Evolutionary conservation across 83 land plant genomes (phyloP).

Genomic region (Picea engelmannii): DNA sequence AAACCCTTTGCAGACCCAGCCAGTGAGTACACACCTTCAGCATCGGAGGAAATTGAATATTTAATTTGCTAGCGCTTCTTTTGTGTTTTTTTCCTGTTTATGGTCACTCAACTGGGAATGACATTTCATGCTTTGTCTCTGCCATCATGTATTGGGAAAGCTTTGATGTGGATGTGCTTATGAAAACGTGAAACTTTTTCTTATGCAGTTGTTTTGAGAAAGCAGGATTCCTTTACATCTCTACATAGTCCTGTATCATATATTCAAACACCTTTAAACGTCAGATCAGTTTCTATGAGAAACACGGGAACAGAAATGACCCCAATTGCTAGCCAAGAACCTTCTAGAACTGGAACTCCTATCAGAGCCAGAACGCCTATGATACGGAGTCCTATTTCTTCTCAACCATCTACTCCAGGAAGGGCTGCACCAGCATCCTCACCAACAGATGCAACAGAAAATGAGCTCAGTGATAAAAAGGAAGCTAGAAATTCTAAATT

Average conservation of each 20-base stretch:
- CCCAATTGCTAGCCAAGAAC: constrained; percentile 84
- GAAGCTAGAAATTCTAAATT: constrained; percentile 28
- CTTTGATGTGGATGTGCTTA: not conserved
- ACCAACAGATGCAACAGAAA: constrained; percentile 16
- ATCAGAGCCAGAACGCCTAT: constrained; percentile 56
- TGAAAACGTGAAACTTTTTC: not conserved
- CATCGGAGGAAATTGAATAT: not conserved
- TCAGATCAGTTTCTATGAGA: constrained; percentile 77
- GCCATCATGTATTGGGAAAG: not conserved
- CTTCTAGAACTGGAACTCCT: constrained; percentile 83
- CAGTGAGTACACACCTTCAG: not conserved
- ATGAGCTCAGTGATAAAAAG: constrained; percentile 6
- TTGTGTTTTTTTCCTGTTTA: not conserved
- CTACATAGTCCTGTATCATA: constrained; percentile 45
- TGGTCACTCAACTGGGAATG: not conserved
- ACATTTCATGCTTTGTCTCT: not conserved
- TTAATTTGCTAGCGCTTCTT: not conserved
- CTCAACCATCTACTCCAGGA: constrained; percentile 61
- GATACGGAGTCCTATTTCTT: constrained; percentile 58
- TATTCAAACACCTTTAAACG: constrained; percentile 54
- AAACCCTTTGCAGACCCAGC: not conserved
- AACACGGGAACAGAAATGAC: constrained; percentile 95
- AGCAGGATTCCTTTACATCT: constrained; percentile 39
- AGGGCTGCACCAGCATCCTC: constrained; percentile 34
- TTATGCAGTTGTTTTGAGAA: constrained; percentile 47